Conservation (phyloP, 2,329 filamentous ascomycete species). For the Pseudocercospora fijiensis region DNA sequence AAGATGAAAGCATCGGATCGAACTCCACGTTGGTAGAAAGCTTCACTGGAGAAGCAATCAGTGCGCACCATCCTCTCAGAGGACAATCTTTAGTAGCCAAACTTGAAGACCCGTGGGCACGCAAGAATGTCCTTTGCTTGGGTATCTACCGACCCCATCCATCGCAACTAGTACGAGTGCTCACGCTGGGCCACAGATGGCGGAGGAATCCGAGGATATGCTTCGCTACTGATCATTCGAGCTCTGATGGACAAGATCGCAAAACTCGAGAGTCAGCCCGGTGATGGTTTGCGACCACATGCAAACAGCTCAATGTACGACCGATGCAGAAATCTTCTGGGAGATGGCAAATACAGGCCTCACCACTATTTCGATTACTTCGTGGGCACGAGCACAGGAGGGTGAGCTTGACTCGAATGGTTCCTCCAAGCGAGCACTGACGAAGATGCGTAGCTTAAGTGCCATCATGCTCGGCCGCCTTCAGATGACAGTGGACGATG, state of each 20-base stretch:
- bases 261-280: slow-evolving; percentile 10
- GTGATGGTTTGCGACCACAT: neutral
- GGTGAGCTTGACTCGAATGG: slow-evolving; percentile 1
- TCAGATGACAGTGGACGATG: slow-evolving; percentile 23
- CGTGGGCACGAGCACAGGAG: slow-evolving; percentile 27
- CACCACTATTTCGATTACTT: slow-evolving; percentile 31
- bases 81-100: neutral
- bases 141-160: neutral
- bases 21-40: too few species aligned
- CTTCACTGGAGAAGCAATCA: neutral
- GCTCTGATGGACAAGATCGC: slow-evolving; percentile 18
- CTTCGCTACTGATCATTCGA: slow-evolving; percentile 21
- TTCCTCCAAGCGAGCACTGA: neutral
- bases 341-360: slow-evolving; percentile 16
- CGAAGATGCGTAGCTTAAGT: slow-evolving; percentile 22
- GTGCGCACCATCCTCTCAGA: neutral
- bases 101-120: neutral
- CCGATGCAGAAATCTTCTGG: neutral
- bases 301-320: neutral
- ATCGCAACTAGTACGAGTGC: neutral
- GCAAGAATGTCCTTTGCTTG: neutral
- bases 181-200: slow-evolving; percentile 18
- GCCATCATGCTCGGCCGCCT: slow-evolving; percentile 31
- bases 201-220: slow-evolving; percentile 25
- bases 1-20: too few species aligned